Evolutionary conservation across 2,329 filamentous ascomycete genomes (phyloP), one percentile per base, ranked within the genome.

Genomic region (Pseudopyrenochaeta lycopersici): DNA sequence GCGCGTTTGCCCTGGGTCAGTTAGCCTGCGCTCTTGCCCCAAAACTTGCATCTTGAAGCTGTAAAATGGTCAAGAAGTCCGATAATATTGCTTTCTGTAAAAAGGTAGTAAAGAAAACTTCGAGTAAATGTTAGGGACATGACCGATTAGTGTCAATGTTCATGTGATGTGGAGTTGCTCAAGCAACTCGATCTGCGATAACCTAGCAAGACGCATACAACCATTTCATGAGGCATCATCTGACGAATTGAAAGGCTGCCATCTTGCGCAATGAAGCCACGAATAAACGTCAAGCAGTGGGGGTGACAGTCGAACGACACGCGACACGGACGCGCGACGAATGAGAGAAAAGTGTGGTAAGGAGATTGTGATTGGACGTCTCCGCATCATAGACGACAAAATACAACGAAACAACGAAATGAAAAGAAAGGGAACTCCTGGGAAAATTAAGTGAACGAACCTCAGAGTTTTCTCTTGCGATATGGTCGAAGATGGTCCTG

Each of bases 1-100:
- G 96, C 81, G 66, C 94, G 90, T 81, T 96, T 97, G 68, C 88
- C 90, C 90, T 96, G 65, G 9, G 15, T 7, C 41, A 29, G 64
- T 74, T 49, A 75, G 71, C 49, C 54, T 4, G 2, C 9, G 7
- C 3, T 53, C 46, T 44, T 46, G 1, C 32, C 46, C 46, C 29
- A 46, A 17, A 15, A 41, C 27, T 44, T 9, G 42, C 32, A 17
- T 12, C 11, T 23, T 44, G 11, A 35, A 51, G 14, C 32, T 15
- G n/a, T n/a, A n/a, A n/a, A n/a, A n/a, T n/a, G n/a, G n/a, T n/a
- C n/a, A n/a, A n/a, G n/a, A n/a, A n/a, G n/a, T n/a, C n/a, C n/a
- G n/a, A n/a, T n/a, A n/a, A n/a, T n/a, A n/a, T n/a, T n/a, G n/a
- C n/a, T 17, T 31, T 15, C 5, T 17, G 23, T 27, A 27, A 9